Evolutionary conservation across 495 filamentous ascomycete species (phyloP).

Genomic region (Thermothielavioides terrestris): DNA sequence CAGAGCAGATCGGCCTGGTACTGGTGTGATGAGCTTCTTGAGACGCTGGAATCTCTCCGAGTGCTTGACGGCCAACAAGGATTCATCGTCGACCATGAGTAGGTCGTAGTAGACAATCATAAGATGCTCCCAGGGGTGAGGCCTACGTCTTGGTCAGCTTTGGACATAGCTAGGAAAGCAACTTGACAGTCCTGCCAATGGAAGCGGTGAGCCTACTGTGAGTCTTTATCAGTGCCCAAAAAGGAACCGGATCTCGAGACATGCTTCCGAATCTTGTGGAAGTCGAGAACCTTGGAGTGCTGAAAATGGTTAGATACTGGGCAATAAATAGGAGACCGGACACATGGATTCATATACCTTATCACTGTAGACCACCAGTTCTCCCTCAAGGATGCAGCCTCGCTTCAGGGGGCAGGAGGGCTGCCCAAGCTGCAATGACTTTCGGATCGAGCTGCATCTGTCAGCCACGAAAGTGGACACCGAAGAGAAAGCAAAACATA

Average conservation of each 20-base stretch:
- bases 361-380: constrained; percentile 69
- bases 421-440: constrained; percentile 50
- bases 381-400: constrained; percentile 72
- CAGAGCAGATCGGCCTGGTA: constrained; percentile 51
- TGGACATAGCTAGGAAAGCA: background rate
- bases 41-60: constrained; percentile 52
- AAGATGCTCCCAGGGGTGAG: constrained; percentile 62
- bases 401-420: constrained; percentile 47
- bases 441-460: constrained; percentile 34
- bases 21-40: constrained; percentile 45
- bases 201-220: constrained; percentile 40
- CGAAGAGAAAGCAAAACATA: constrained; percentile 20
- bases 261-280: constrained; percentile 75
- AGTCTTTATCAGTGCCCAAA: constrained; percentile 60
- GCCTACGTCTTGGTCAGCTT: constrained; percentile 26
- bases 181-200: no score
- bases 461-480: constrained; percentile 9
- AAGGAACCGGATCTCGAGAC: constrained; percentile 64
- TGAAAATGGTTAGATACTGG: constrained; percentile 12
- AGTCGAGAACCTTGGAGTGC: constrained; percentile 51
- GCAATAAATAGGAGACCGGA: no score
- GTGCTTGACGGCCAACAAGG: constrained; percentile 52
- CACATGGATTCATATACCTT: no score
- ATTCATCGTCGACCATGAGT: constrained; percentile 60
- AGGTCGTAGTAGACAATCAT: constrained; percentile 82